phyloP scores from a whole-genome alignment of 768 basidiomycete species.

The Gloeostereum incarnatum region DNA sequence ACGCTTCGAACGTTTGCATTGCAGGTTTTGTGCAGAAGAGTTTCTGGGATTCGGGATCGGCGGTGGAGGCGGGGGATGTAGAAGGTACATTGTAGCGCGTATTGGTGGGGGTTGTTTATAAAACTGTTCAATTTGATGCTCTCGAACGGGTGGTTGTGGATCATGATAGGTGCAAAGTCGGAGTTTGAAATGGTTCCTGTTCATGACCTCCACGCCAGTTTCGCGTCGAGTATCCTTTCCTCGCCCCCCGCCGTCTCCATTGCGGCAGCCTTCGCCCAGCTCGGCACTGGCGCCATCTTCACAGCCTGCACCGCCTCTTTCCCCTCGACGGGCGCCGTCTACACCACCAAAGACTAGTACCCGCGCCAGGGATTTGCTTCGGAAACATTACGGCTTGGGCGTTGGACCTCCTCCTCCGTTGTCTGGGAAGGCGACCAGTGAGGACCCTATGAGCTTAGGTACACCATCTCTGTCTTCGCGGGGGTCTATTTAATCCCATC shows the following conservation, averaged over 20 bases:
- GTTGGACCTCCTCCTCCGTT: slow-evolving; percentile 60
- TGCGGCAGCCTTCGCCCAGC: slow-evolving; percentile 27
- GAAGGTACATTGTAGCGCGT: no score
- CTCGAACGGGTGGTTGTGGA: no score
- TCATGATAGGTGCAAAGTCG: no score
- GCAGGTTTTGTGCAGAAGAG: no score
- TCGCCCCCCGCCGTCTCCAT: slow-evolving; percentile 32
- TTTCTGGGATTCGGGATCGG: no score
- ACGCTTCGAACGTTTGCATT: no score
- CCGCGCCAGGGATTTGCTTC: slow-evolving; percentile 65
- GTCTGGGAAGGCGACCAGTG: slow-evolving; percentile 39
- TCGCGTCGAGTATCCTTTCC: no score
- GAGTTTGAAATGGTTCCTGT: no score
- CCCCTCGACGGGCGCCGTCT: slow-evolving; percentile 9
- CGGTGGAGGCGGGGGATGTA: no score
- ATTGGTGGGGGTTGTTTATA: no score
- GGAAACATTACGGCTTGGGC: slow-evolving; percentile 84
- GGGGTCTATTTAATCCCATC: slow-evolving; percentile 4
- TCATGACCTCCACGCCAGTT: no score
- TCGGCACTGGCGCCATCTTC: slow-evolving; percentile 13
- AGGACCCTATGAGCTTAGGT: slow-evolving; percentile 86
- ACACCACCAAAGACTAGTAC: slow-evolving; percentile 21
- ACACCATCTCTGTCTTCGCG: slow-evolving; percentile 1
- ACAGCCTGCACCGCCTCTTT: slow-evolving; percentile 8
- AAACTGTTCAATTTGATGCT: no score